Conservation (phyloP, 2,329 filamentous ascomycete species). For the Fusarium fujikuroi region DNA sequence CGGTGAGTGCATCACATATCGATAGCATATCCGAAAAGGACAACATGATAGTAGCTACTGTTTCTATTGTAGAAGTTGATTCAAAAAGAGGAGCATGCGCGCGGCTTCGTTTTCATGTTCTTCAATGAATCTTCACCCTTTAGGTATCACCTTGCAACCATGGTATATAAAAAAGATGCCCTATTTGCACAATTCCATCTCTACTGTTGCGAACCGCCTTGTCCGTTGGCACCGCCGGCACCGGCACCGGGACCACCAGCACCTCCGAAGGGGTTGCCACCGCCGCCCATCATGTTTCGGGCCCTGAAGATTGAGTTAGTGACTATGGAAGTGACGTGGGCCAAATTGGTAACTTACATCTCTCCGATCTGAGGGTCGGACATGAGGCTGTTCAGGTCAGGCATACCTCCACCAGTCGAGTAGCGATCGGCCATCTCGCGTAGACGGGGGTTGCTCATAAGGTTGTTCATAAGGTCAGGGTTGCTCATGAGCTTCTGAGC, state of each 20-base stretch:
- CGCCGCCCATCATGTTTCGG: conserved; percentile 58
- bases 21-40: background rate
- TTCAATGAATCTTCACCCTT: conserved; percentile 36
- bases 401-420: conserved; percentile 83
- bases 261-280: conserved; percentile 43
- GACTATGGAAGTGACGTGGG: background rate
- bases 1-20: background rate
- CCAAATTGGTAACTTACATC: conserved; percentile 72
- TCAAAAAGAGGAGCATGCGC: conserved; percentile 16
- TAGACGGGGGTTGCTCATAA: conserved; percentile 94
- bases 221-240: conserved; percentile 14
- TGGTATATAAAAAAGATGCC: conserved; percentile 41
- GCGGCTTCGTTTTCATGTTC: conserved; percentile 30
- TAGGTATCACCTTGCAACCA: conserved; percentile 16
- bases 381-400: conserved; percentile 87
- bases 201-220: conserved; percentile 44
- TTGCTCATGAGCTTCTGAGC: conserved; percentile 98
- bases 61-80: conserved; percentile 37
- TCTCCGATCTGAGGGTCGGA: conserved; percentile 91
- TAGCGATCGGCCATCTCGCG: conserved; percentile 88
- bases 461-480: conserved; percentile 87
- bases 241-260: conserved; percentile 35
- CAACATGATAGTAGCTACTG: conserved; percentile 18
- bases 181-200: conserved; percentile 10
- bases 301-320: conserved; percentile 50